Conservation (phyloP, 352 stramenopile species). For the Pythium dissimile region DNA sequence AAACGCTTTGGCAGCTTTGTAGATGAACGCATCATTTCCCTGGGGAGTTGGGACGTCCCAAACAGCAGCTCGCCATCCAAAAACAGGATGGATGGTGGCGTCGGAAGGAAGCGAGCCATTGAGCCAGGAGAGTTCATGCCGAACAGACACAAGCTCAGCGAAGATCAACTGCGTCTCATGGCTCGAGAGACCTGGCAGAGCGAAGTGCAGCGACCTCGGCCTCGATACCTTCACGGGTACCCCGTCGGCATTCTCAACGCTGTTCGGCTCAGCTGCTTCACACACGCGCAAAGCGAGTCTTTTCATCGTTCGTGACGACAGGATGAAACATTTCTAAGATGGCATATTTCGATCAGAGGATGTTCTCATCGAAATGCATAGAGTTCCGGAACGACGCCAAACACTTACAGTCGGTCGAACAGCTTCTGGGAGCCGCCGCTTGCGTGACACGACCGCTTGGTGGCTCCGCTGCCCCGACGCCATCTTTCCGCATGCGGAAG, state of each 20-base stretch:
- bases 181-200: conserved; percentile 17
- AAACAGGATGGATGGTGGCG: conserved; percentile 7
- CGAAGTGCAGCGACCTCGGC: conserved; percentile 12
- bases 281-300: neutral
- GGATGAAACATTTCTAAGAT: conserved; percentile 12
- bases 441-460: conserved; percentile 3
- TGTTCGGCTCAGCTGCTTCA: neutral
- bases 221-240: neutral
- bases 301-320: neutral
- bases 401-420: conserved; percentile 10
- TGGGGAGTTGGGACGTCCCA: conserved; percentile 5
- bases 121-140: conserved; percentile 17
- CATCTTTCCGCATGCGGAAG: neutral
- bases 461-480: neutral
- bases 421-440: conserved; percentile 4
- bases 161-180: conserved; percentile 6
- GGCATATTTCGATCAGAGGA: no score
- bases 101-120: conserved; percentile 4
- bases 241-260: neutral
- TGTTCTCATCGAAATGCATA: no score
- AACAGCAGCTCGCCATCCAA: conserved; percentile 17
- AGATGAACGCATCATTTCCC: conserved; percentile 1
- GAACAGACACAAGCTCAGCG: conserved; percentile 5
- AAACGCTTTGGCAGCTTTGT: conserved; percentile 22
- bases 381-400: neutral